phyloP scores from a whole-genome alignment of 768 basidiomycete species.

The Xerocomellus chrysenteron region DNA sequence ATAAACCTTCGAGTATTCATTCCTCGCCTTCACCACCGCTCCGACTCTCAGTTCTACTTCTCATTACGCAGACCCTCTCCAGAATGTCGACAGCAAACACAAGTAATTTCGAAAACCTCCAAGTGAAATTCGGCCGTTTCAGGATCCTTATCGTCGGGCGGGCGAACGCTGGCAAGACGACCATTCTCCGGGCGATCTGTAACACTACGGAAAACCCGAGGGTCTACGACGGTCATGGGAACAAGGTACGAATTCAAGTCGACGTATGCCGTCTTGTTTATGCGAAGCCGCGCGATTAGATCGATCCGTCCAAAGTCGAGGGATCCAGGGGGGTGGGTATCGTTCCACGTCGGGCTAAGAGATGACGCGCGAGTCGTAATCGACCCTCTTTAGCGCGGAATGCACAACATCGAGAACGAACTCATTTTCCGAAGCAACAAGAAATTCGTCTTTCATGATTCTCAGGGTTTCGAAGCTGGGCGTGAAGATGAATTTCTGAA shows the following conservation, averaged over 20 bases:
- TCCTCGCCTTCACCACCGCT: background rate
- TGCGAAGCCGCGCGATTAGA: background rate
- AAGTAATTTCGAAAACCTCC: no score
- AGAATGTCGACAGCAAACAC: no score
- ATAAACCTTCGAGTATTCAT: background rate
- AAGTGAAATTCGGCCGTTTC: no score
- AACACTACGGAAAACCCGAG: slow-evolving; percentile 1
- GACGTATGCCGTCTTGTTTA: background rate
- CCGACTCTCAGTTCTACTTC: background rate
- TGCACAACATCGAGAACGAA: background rate
- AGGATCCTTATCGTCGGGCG: background rate
- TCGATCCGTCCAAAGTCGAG: slow-evolving; percentile 2
- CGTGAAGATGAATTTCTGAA: no score
- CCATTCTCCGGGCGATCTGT: slow-evolving; percentile 2
- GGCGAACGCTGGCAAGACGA: slow-evolving; percentile 8
- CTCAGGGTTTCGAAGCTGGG: background rate
- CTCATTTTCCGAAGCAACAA: slow-evolving; percentile 1
- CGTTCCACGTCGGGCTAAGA: no score
- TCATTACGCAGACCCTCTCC: no score
- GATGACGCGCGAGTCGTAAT: no score
- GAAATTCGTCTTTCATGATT: slow-evolving; percentile 5
- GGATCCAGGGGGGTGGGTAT: background rate
- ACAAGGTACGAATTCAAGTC: background rate
- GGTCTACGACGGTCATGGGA: background rate
- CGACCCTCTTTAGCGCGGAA: background rate